phyloP scores from a whole-genome alignment of 208 protist genomes.

The Crithidia fasciculata region DNA sequence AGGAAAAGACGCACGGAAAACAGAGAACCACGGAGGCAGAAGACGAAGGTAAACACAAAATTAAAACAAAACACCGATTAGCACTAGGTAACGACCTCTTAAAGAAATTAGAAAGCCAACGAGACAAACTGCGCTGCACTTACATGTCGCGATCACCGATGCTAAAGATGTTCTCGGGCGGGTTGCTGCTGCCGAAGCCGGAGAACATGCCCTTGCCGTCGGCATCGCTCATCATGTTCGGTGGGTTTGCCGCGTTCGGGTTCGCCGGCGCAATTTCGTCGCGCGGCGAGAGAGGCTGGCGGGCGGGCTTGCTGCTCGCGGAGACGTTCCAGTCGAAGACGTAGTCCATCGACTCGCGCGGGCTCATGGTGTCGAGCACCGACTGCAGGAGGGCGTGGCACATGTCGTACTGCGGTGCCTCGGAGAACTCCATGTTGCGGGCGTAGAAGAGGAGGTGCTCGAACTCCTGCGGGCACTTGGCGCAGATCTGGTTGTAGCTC shows the following conservation, averaged over 20 bases:
- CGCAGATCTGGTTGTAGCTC: slow-evolving; percentile 62
- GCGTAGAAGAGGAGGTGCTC: slow-evolving; percentile 72
- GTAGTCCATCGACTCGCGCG: slow-evolving; percentile 46
- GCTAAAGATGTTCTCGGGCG: slow-evolving; percentile 52
- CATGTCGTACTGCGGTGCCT: slow-evolving; percentile 86
- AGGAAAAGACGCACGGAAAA: too few relatives aligned
- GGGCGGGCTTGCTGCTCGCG: slow-evolving; percentile 8
- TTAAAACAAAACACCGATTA: slow-evolving; percentile 9
- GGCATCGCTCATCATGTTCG: slow-evolving; percentile 48
- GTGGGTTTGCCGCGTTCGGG: slow-evolving; percentile 20
- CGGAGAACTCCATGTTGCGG: slow-evolving; percentile 67
- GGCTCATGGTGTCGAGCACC: slow-evolving; percentile 48
- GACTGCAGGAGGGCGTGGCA: slow-evolving; percentile 60
- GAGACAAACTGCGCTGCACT: not conserved
- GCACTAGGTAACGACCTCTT: too few relatives aligned
- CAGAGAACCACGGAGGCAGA: too few relatives aligned
- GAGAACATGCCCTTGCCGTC: slow-evolving; percentile 55
- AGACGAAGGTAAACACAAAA: not conserved
- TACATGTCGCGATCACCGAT: slow-evolving; percentile 39
- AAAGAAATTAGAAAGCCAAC: too few relatives aligned
- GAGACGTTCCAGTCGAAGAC: slow-evolving; percentile 56
- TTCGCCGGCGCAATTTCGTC: slow-evolving; percentile 35
- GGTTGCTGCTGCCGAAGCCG: slow-evolving; percentile 44
- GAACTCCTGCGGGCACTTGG: slow-evolving; percentile 73
- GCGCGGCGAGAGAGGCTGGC: slow-evolving; percentile 12